Conservation (phyloP, 495 filamentous ascomycete genomes). For the Trichoderma asperelloides region DNA sequence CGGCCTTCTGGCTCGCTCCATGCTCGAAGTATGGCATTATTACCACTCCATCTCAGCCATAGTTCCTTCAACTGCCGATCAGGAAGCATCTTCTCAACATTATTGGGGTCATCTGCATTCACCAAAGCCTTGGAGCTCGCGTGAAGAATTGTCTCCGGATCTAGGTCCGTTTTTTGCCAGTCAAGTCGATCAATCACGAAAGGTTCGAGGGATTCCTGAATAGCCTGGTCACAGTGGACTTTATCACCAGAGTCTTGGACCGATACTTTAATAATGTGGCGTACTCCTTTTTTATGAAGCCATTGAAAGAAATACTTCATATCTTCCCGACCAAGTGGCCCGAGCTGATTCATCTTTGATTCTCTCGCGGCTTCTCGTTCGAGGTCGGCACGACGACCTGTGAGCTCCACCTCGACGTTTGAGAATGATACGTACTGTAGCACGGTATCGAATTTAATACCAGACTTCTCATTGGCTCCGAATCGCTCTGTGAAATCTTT, state of each 20-base stretch:
- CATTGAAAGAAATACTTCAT: conserved; percentile 1
- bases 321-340: background rate
- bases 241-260: background rate
- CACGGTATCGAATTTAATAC: background rate
- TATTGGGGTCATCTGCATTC: background rate
- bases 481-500: background rate
- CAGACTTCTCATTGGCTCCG: background rate
- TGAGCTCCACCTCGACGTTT: background rate
- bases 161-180: conserved; percentile 1
- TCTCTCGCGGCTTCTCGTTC: background rate
- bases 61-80: conserved; percentile 11
- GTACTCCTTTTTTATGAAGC: background rate
- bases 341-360: background rate
- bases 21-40: conserved; percentile 17
- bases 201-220: background rate
- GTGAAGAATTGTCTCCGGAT: background rate
- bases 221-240: background rate
- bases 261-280: background rate
- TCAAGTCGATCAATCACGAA: background rate
- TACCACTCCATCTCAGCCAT: conserved; percentile 20
- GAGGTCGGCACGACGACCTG: background rate
- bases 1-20: conserved; percentile 19
- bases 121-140: background rate
- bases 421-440: background rate
- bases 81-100: background rate